Base-by-base conservation (phyloP, 2,329 filamentous ascomycete species). In the Achaetomium macrosporum region DNA sequence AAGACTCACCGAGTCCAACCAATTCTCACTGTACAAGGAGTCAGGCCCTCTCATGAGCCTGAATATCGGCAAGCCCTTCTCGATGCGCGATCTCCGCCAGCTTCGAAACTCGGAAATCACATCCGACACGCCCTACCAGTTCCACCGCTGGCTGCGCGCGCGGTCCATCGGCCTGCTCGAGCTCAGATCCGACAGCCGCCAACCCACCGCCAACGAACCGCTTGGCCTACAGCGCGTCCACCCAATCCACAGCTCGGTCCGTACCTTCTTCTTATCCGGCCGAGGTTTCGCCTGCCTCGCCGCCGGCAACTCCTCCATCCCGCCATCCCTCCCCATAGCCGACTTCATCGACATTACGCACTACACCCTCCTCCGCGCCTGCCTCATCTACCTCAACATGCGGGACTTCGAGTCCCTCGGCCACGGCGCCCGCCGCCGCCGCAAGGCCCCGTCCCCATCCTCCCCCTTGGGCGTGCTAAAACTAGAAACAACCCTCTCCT, bases 141-240 rank as follows among this genome's bases (percentile, higher is more conserved):
- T 67, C 43, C 60, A 66, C 53, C 60, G 60, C 33, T 67, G 64
- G 63, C 55, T 68, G 8, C 61, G 65, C 4, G 61, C 61, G 9
- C 61, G 64, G n/a, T 67, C 64, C 16, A 64, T 68, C 49, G 66
- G 66, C 8, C 60, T 68, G 2, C 56, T 68, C 13, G 64, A 68
- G 43, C 56, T 66, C n/a, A 59, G 56, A 25, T 53, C 66, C 2
- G 60, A 63, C 29, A 19, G 40, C 15, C 41, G 42, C 31, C 57
- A 59, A 17, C 55, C 51, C 17, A 40, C 47, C 40, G 41, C 29
- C 10, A 55, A 56, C 20, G 59, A 63, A 35, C 62, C 66, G 1
- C 57, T 66, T 1, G 65, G 66, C 3, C 59, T 64, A 5, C 66
- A 66, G 37, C 58, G 61, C 11, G 63, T 69, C 2, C 60, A 64